These are phyloP conservation scores for Blastocystis sp. DNA, from an alignment of 352 stramenopile species.

Conservation along the genomic window DNA sequence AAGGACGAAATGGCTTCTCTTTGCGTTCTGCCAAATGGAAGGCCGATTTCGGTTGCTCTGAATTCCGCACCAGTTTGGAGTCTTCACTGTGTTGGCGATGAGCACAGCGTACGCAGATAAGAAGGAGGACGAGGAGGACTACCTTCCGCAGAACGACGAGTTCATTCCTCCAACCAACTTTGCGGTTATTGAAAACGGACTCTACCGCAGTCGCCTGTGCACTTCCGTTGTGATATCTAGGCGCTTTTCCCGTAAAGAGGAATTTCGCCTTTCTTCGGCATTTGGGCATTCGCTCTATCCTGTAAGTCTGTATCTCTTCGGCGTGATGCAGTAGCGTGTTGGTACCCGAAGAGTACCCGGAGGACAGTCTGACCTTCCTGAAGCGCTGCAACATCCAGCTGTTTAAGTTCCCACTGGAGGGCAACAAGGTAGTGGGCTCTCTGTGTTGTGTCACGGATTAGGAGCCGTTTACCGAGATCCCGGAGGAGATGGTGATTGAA, in stretches of 20 bases:
- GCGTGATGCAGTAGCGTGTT: constrained; percentile 20
- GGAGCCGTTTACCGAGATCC: constrained; percentile 71
- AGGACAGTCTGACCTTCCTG: constrained; percentile 66
- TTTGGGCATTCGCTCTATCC: constrained; percentile 58
- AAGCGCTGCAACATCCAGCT: constrained; percentile 63
- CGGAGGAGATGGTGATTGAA: constrained; percentile 54
- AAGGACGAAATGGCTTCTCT: not conserved
- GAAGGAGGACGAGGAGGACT: constrained; percentile 31
- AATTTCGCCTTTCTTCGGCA: constrained; percentile 66
- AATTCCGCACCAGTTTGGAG: not conserved
- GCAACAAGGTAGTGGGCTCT: constrained; percentile 31
- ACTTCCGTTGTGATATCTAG: not conserved
- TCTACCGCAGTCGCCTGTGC: constrained; percentile 48
- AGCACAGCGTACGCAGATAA: not conserved
- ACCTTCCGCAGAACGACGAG: constrained; percentile 63
- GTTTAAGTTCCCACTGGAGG: constrained; percentile 57
- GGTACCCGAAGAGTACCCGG: constrained; percentile 68
- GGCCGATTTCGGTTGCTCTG: not conserved
- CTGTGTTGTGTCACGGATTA: not conserved
- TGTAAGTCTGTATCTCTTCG: constrained; percentile 16
- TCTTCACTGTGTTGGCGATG: not conserved
- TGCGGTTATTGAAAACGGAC: constrained; percentile 67
- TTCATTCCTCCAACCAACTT: constrained; percentile 71
- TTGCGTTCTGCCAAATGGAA: not conserved
- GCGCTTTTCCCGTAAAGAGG: constrained; percentile 67